Evolutionary conservation across 108 stramenopile species (phyloP), one percentile per base, ranked within the genome.

Genomic region (Cyclostephanos tholiformis): DNA sequence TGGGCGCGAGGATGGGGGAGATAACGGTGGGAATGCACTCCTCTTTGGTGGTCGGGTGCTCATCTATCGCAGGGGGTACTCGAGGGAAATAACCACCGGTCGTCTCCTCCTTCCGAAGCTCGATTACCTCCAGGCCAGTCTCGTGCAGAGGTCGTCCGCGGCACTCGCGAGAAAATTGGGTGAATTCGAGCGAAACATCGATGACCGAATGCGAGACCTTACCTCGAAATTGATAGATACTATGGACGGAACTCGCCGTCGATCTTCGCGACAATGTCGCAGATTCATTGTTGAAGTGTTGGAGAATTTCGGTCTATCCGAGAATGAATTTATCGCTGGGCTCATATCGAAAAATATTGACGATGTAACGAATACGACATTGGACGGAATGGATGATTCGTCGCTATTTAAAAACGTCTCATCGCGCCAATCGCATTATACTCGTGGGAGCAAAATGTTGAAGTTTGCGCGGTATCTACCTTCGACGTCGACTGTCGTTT

Each of bases 41-140:
- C 74, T 90, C 14, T 92, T 91, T 69, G 89, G 84, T 63, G 91
- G 89, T 13, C 73, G 75, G 29, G 82, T 91, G 0, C 77, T 92
- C 11, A 76, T 95, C 17, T 95, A 74, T 83, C 87, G 89, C 52
- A 63, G 91, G 72, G 94, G 91, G 30, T 95, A 95, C 65, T 81
- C 84, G 6, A 74, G 73, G 50, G 94, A 95, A 75, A 71, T 86
- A 1, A 95, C 89, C 13, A 80, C 70, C 55, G 90, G 88, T 13
- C 74, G 94, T n/a, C 70, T 91, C 13, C 82, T 90, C 0, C 44
- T 88, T 16, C 89, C 87, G 16, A 95, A 95, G 65, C 35, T 95
- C 4, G 91, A 95, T 65, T 95, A 95, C 66, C 63, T 95, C n/a
- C 94, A 95, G 74, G 85, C 91, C 49, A 85, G 76, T 67, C 35